Evolutionary conservation across 2,329 filamentous ascomycete species (phyloP).

Genomic region (Colletotrichum theobromicola): DNA sequence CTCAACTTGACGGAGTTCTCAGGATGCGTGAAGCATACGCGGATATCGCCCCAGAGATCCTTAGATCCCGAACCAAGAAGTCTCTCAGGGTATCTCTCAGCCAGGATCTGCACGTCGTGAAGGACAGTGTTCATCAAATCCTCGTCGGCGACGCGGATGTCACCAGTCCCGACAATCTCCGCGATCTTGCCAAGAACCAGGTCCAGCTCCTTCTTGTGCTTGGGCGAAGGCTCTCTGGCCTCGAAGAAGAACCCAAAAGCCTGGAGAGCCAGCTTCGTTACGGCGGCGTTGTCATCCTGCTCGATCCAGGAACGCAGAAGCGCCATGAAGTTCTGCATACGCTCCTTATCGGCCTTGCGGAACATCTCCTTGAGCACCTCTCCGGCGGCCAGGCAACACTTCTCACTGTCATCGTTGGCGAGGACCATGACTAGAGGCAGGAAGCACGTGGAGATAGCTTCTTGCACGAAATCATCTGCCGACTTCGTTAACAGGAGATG

Average conservation of each 20-base stretch:
- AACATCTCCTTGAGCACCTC: constrained; percentile 83
- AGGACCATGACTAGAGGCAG: constrained; percentile 84
- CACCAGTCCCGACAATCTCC: constrained; percentile 58
- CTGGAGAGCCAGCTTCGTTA: constrained; percentile 78
- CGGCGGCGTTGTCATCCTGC: constrained; percentile 72
- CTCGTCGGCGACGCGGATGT: constrained; percentile 62
- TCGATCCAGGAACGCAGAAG: constrained; percentile 79
- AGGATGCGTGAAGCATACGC: constrained; percentile 72
- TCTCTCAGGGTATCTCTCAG: constrained; percentile 67
- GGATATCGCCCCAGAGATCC: constrained; percentile 74
- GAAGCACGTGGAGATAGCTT: constrained; percentile 83
- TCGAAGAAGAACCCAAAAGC: constrained; percentile 86
- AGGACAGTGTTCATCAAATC: constrained; percentile 79
- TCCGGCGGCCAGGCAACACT: constrained; percentile 83
- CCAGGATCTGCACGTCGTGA: constrained; percentile 70
- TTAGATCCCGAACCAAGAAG: constrained; percentile 66
- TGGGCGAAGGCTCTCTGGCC: constrained; percentile 60
- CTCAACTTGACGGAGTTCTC: constrained; percentile 79
- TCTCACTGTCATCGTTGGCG: constrained; percentile 85
- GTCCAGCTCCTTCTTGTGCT: constrained; percentile 71
- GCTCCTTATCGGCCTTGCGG: constrained; percentile 75
- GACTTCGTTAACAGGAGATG: constrained; percentile 88
- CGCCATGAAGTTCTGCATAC: constrained; percentile 71
- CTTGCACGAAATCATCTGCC: constrained; percentile 80
- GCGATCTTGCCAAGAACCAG: constrained; percentile 63